phyloP scores from a whole-genome alignment of 352 stramenopile species.

The Globisporangium canariense region DNA sequence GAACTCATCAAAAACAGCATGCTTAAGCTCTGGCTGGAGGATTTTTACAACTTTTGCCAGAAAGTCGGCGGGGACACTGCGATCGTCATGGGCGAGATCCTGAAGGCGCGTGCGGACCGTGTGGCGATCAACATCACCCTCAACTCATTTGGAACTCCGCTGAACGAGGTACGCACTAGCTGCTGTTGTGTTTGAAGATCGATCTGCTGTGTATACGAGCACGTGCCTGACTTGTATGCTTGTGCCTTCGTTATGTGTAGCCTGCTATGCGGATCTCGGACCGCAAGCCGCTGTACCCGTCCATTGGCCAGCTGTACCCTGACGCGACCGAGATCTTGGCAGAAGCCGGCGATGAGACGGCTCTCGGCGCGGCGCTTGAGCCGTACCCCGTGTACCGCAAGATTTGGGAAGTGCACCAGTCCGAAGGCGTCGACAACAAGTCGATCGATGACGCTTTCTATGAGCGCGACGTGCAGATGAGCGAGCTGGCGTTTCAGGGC shows the following conservation, averaged over 20 bases:
- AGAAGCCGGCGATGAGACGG: constrained; percentile 90
- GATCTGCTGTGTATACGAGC: not conserved
- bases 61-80: constrained; percentile 96
- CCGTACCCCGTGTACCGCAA: constrained; percentile 95
- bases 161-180: constrained; percentile 69
- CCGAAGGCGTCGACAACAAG: constrained; percentile 92
- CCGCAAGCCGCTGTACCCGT: constrained; percentile 96
- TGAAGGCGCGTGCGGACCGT: constrained; percentile 93
- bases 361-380: constrained; percentile 88
- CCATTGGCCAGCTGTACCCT: constrained; percentile 97
- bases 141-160: constrained; percentile 95
- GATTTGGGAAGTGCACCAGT: constrained; percentile 97
- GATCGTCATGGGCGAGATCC: constrained; percentile 97
- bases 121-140: constrained; percentile 99
- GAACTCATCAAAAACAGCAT: constrained; percentile 99
- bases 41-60: constrained; percentile 94
- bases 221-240: constrained; percentile 21
- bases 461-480: constrained; percentile 97
- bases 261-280: constrained; percentile 96
- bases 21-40: constrained; percentile 97
- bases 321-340: constrained; percentile 93
- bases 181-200: not conserved
- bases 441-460: constrained; percentile 99
- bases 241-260: constrained; percentile 30
- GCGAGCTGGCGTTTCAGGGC: constrained; percentile 97